Evolutionary conservation across 2,329 filamentous ascomycete genomes (phyloP), one percentile per base, ranked within the genome.

Genomic region (Talaromyces funiculosus): DNA sequence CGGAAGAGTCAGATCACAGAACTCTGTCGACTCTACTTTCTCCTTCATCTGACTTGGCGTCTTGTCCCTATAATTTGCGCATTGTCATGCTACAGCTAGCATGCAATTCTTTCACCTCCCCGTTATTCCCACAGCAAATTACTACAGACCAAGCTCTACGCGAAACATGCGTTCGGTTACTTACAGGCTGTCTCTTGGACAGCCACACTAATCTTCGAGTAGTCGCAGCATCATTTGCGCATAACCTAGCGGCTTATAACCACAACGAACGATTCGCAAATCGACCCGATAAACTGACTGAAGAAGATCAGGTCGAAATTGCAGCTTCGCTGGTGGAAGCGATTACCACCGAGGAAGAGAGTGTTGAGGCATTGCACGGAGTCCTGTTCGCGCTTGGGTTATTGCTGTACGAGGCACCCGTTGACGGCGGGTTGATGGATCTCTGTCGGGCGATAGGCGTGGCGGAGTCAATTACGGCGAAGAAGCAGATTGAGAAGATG

Each of bases 41-140:
- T 1, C 74, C 78, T n/a, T 75, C 90, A 47, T 86, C 83, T 64
- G 72, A 77, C 5, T 79, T 83, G 33, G 70, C 77, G 8, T 73
- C 78, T 0, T 89, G 86, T 42, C 90, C 91, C 0, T 97, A 97
- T 70, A 87, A 90, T 4, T 81, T 95, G 1, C 87, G 91, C 14
- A 84, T 97, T 1, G 90, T 96, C 16, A 88, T 90, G 0, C 76
- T 96, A 22, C 92, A 97, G 67, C 82, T 93, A 69, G 82, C 85
- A 1, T 95, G 91, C 76, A 97, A 96, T 68, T 79, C 96, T 43
- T 96, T 96, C 76, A 87, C 85, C 0, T 88, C 87, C 0, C 82
- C 85, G 0, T 79, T 96, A 0, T 95, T 88, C 68, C 80, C 86
- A 0, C 81, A 85, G 2, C 82, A 87, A 63, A 79, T 92, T 8